Base-by-base conservation (phyloP, 2,329 filamentous ascomycete genomes). In the Claviceps digitariae region DNA sequence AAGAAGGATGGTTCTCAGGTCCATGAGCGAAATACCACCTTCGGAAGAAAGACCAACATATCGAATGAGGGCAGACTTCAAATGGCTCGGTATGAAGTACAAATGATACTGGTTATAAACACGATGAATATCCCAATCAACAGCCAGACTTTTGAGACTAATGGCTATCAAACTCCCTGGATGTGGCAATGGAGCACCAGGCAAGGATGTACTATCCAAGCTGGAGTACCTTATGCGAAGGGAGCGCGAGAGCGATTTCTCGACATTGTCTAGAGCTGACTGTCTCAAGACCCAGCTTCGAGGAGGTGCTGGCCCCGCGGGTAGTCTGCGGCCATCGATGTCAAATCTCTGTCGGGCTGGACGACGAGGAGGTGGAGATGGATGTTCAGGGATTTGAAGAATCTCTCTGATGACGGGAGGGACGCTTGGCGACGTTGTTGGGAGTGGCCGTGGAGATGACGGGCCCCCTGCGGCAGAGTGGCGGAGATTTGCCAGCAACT, bases 281-380 rank as follows among this genome's bases (percentile, higher is more conserved):
- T 55, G 55, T 72, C 63, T 53, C 48, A 57, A 57, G 15, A 66
- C 54, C 81, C 81, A 84, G 61, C 78, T 82, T 40, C 71, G 71
- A 2, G 81, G 81, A 23, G 81, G 74, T 27, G 79, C 73, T 23
- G 81, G 81, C 0, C 81, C 81, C 2, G 81, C 72, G 10, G 80
- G 79, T 21, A 74, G 65, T 53, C 77, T 72, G 53, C 74, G 70
- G 20, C 78, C 77, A 61, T 69, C 65, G 17, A 63, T 63, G 59
- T 76, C 76, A 44, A 74, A 66, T 55, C 69, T 64, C 50, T 62
- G 60, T 52, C 73, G 69, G 54, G 62, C 62, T 25, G 67, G 68
- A 45, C 73, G 69, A 53, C 78, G 71, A 27, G 77, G 76, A 27
- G 65, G 64, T 29, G 76, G 78, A 10, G 71, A 64, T 25, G 77